A percentile compares a stretch with the other conserved stretches of the same genome.
phyloP scores from a whole-genome alignment of 345 rosid genomes.

The Mallotus nudiflorus region DNA sequence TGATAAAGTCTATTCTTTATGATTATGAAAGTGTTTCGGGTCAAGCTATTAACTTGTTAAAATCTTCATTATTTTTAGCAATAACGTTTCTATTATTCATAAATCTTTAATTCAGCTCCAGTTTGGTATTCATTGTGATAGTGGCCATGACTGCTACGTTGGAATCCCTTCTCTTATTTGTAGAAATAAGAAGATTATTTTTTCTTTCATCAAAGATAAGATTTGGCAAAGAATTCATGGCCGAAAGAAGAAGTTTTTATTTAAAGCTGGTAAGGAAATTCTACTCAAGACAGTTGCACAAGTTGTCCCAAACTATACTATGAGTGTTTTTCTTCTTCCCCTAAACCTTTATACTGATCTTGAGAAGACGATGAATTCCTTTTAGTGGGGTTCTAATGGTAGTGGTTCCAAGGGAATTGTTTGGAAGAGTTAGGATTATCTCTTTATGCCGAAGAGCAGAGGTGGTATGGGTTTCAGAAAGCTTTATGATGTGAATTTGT shows the following conservation, averaged over 20 bases:
- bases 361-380: not conserved
- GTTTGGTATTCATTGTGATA: not conserved
- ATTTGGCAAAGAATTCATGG: not conserved
- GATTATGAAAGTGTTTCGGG: no score
- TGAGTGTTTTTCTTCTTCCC: not conserved
- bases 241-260: not conserved
- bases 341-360: not conserved
- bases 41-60: no score
- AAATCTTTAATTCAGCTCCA: no score
- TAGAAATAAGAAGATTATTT: not conserved
- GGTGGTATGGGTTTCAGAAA: no score
- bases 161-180: not conserved
- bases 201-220: not conserved
- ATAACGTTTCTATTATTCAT: no score
- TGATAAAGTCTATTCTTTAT: no score
- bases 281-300: not conserved
- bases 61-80: no score
- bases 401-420: not conserved
- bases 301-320: not conserved
- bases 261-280: not conserved
- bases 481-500: no score
- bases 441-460: no score
- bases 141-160: not conserved
- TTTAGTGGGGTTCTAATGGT: not conserved
- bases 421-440: no score